Evolutionary conservation across 495 filamentous ascomycete species (phyloP), one percentile per base, ranked within the genome.

Genomic region (Trichoderma orchidacearum): DNA sequence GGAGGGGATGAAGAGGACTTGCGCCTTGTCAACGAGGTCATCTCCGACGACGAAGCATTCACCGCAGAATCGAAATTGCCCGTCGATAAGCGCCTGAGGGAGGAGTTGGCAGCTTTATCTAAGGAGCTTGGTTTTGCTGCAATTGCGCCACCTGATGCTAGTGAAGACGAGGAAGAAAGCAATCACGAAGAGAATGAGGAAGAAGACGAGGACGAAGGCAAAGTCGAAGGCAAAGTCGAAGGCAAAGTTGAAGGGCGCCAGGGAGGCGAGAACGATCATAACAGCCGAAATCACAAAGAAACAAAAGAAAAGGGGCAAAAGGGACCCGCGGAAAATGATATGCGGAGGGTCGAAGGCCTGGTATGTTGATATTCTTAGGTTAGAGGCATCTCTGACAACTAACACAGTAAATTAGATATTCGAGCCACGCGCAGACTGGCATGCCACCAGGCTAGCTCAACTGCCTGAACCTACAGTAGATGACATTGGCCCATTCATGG

Each of bases 391-490:
- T 64, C 51, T 63, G 51, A 59, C 51, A n/a, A 34, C 51, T 55
- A 36, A 55, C 53, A 25, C 21, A 55, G 53, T 35, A 18, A 34
- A 28, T 5, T 57, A 92, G 88, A 72, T 82, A 12, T 84, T 95
- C 61, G 72, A 81, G 58, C 86, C 89, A 32, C 79, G 86, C 56
- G 81, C 89, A 50, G 91, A 96, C 63, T 97, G 92, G 92, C 86
- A 95, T 67, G 77, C 80, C 48, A 74, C 77, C 34, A 66, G 75
- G 56, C 76, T 91, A 32, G 83, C 85, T 38, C 62, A 70, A 7
- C 69, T 92, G 7, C 69, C 76, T 8, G 58, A 64, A 5, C 60
- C 65, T 28, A 61, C 72, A 15, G 74, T 79, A 55, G 68, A 76
- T 58, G 65, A 78, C 59, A 68, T 72, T 31, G 63, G 76, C 30